Conservation (phyloP, 345 rosid species). For the Eucalyptus grandis region DNA sequence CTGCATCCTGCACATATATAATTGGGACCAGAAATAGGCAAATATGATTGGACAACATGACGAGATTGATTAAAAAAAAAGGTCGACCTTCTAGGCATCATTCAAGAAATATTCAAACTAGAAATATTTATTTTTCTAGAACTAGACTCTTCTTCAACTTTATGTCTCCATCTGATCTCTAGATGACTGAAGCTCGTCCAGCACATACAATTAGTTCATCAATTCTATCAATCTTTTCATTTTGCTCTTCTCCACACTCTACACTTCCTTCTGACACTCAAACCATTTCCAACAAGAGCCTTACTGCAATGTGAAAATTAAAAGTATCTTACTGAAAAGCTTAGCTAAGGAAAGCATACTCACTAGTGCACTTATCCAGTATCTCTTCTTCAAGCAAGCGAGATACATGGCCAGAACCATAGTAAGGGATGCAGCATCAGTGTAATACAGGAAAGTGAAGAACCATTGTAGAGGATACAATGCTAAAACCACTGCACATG, state of each 20-base stretch:
- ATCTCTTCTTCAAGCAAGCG: constrained; percentile 62
- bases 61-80: neutral
- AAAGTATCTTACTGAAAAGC: neutral
- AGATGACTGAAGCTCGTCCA: neutral
- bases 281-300: neutral
- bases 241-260: neutral
- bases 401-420: constrained; percentile 85
- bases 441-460: constrained; percentile 87
- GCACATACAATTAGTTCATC: neutral
- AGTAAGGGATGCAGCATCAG: constrained; percentile 88
- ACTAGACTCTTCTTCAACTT: neutral
- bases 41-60: neutral
- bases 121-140: neutral
- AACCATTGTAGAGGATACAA: constrained; percentile 92
- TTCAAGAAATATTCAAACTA: neutral
- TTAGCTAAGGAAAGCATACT: constrained; percentile 3
- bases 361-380: constrained; percentile 73
- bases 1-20: neutral
- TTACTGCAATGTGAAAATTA: neutral
- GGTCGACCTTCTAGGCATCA: neutral
- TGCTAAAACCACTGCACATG: constrained; percentile 43
- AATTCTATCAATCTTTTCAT: neutral
- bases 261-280: neutral
- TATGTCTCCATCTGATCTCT: neutral
- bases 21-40: neutral